Percentiles rank a stretch among this genome's conserved stretches.
These are phyloP conservation scores for Clitocybe nebularis DNA, from an alignment of 1,284 basidiomycete genomes.

Conservation along the genomic window DNA sequence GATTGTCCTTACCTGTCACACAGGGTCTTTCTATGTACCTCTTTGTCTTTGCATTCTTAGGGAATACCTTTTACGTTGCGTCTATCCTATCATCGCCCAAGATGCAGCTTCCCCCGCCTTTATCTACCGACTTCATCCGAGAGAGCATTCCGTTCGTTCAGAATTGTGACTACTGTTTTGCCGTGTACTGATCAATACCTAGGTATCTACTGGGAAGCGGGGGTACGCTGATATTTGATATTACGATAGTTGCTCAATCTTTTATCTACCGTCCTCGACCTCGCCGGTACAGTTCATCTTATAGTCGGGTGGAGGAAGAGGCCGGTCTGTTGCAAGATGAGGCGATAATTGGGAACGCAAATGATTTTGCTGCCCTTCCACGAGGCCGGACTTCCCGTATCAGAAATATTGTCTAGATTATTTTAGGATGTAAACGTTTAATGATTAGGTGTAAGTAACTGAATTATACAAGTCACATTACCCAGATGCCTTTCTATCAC, in stretches of 20 bases:
- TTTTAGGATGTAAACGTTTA: no score
- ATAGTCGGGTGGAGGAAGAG: constrained; percentile 37
- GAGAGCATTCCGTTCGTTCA: constrained; percentile 73
- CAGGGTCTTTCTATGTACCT: constrained; percentile 89
- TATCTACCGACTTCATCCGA: constrained; percentile 55
- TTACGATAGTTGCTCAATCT: constrained; percentile 69
- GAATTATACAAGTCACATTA: no score
- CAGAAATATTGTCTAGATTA: constrained; percentile 13
- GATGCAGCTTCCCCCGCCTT: constrained; percentile 47
- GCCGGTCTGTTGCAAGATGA: constrained; percentile 42
- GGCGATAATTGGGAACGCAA: constrained; percentile 16
- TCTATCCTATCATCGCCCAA: constrained; percentile 74
- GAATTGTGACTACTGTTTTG: no score
- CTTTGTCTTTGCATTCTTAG: constrained; percentile 88
- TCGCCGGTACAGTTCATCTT: no score
- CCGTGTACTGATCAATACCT: constrained; percentile 2
- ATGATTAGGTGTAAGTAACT: no score
- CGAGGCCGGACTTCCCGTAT: constrained; percentile 25
- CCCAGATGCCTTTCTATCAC: no score
- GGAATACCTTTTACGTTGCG: constrained; percentile 86
- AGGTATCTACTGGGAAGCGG: constrained; percentile 86
- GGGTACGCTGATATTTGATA: constrained; percentile 86
- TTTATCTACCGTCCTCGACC: constrained; percentile 43
- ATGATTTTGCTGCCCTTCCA: constrained; percentile 18
- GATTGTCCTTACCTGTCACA: constrained; percentile 6